These are phyloP conservation scores for Gossypium schwendimanii DNA, from an alignment of 441 rosid genomes.

Conservation along the genomic window DNA sequence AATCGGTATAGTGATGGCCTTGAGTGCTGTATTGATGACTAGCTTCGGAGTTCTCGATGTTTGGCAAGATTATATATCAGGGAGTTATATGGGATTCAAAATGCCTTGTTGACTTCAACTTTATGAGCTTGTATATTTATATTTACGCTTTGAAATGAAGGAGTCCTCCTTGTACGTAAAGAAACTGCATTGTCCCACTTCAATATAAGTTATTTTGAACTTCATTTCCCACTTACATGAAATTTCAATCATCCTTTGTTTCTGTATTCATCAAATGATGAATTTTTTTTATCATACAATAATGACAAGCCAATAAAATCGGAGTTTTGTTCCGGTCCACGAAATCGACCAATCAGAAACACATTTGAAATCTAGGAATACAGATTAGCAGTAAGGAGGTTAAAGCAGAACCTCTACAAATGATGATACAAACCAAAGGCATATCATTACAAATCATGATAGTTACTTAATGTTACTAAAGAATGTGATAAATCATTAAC, in stretches of 20 bases:
- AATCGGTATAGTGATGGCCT: constrained; percentile 63
- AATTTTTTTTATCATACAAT: constrained; percentile 4
- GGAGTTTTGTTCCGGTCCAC: neutral
- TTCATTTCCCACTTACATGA: neutral
- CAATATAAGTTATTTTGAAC: too few species aligned
- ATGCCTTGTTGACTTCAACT: constrained; percentile 44
- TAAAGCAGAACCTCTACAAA: neutral
- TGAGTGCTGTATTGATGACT: constrained; percentile 65
- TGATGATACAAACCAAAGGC: neutral
- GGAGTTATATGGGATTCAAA: constrained; percentile 71
- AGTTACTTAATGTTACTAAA: neutral
- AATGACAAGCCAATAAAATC: neutral
- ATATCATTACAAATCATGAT: neutral
- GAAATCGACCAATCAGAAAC: constrained; percentile 1
- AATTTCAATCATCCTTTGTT: neutral
- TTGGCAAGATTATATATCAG: constrained; percentile 59
- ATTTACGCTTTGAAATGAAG: neutral
- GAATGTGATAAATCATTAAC: neutral
- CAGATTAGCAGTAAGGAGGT: constrained; percentile 21
- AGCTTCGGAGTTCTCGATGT: constrained; percentile 66
- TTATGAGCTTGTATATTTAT: neutral
- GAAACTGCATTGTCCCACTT: too few species aligned
- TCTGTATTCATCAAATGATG: constrained; percentile 26
- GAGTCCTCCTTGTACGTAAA: too few species aligned
- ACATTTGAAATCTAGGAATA: constrained; percentile 11